Percentiles rank a stretch among this genome's conserved stretches.
Evolutionary conservation across 2,329 filamentous ascomycete genomes (phyloP).

Genomic region (Aspergillus spinulosporus): DNA sequence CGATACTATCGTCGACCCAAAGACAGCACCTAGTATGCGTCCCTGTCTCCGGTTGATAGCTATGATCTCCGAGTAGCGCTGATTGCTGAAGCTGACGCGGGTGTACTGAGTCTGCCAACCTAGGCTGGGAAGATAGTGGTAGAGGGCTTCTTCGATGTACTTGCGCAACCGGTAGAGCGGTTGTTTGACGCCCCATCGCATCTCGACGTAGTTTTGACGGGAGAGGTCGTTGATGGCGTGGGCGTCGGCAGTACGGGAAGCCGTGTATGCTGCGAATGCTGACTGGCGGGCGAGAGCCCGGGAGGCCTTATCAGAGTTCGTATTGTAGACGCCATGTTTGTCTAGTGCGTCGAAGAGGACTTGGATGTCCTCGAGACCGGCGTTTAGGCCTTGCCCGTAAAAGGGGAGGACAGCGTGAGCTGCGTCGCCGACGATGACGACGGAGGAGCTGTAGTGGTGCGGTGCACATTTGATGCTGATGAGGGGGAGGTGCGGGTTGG

Average conservation of each 20-base stretch:
- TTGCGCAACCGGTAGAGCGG: slow-evolving; percentile 79
- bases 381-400: slow-evolving; percentile 97
- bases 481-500: slow-evolving; percentile 86
- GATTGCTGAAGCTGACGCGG: slow-evolving; percentile 88
- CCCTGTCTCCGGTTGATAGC: slow-evolving; percentile 69
- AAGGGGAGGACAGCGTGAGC: slow-evolving; percentile 98
- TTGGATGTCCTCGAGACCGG: slow-evolving; percentile 89
- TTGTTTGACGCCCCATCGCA: slow-evolving; percentile 81
- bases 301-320: slow-evolving; percentile 37
- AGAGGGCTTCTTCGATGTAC: slow-evolving; percentile 79
- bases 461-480: slow-evolving; percentile 92
- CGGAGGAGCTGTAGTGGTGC: slow-evolving; percentile 75
- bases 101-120: slow-evolving; percentile 94
- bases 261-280: slow-evolving; percentile 72
- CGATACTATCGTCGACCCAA: slow-evolving; percentile 32
- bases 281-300: slow-evolving; percentile 44
- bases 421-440: slow-evolving; percentile 86
- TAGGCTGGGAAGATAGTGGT: slow-evolving; percentile 69
- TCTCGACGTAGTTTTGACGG: slow-evolving; percentile 87
- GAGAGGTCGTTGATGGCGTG: slow-evolving; percentile 92
- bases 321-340: slow-evolving; percentile 54
- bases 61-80: slow-evolving; percentile 82
- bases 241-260: slow-evolving; percentile 72
- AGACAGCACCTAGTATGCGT: slow-evolving; percentile 52
- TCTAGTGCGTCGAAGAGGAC: slow-evolving; percentile 83